phyloP scores from a whole-genome alignment of 2,329 filamentous ascomycete species.

The Colletotrichum navitas region DNA sequence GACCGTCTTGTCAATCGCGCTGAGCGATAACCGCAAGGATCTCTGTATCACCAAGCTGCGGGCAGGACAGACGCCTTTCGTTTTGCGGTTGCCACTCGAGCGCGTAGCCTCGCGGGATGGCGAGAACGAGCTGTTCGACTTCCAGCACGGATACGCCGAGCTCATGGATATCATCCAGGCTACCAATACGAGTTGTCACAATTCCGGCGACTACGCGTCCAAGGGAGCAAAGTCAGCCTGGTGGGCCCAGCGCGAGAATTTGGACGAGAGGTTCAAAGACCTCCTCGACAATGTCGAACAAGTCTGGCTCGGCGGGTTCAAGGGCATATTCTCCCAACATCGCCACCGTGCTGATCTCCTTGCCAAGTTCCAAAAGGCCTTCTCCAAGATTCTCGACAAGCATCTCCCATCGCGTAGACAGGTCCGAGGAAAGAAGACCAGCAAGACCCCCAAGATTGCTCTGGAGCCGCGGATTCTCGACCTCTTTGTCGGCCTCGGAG shows the following conservation, averaged over 20 bases:
- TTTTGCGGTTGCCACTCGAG: constrained; percentile 87
- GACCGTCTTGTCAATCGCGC: constrained; percentile 86
- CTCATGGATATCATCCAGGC: constrained; percentile 84
- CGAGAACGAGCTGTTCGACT: constrained; percentile 84
- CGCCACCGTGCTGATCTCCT: constrained; percentile 73
- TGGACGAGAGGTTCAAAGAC: constrained; percentile 82
- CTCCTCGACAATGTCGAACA: constrained; percentile 89
- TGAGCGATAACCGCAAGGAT: constrained; percentile 86
- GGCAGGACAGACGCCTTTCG: constrained; percentile 81
- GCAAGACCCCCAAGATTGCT: constrained; percentile 57
- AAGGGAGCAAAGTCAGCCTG: constrained; percentile 84
- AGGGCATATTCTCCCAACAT: constrained; percentile 89
- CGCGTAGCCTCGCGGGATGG: constrained; percentile 84
- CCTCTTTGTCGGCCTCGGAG: constrained; percentile 87
- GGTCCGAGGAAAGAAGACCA: constrained; percentile 67
- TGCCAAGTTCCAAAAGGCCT: constrained; percentile 80
- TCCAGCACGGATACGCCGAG: constrained; percentile 82
- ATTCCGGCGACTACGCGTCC: constrained; percentile 73
- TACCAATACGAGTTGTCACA: constrained; percentile 87
- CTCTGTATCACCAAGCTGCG: constrained; percentile 90
- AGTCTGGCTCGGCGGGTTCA: constrained; percentile 95
- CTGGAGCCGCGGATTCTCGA: constrained; percentile 78
- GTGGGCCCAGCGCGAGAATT: constrained; percentile 87
- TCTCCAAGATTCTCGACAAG: constrained; percentile 83
- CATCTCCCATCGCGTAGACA: constrained; percentile 86